Base-by-base conservation (phyloP, 2,329 filamentous ascomycete genomes). In the Ophiostoma sp. region DNA sequence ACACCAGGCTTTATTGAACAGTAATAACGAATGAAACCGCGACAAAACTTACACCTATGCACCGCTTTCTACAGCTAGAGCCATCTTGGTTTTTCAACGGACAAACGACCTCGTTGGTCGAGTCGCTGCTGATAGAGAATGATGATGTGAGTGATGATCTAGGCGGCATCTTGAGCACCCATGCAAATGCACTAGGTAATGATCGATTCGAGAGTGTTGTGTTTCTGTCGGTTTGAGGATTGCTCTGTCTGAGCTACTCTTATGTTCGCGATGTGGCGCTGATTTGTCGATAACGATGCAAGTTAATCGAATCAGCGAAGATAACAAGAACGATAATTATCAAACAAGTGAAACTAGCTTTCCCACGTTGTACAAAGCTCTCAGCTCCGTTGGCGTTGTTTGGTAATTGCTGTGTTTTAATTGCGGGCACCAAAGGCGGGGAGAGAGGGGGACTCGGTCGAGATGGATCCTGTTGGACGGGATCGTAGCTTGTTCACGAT, bases 41-140 rank as follows among this genome's bases (percentile, higher is more conserved):
- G 45, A 58, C 55, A 44, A 42, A 47, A 95, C 93, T 92, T 85
- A 98, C 95, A 80, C 95, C 95, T 77, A 96, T 89, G 82, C 95
- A 99, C 83, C 94, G 87, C 84, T 99, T 99, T 79, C 94, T 89
- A 83, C 95, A 99, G 81, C 89, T 92, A 74, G 93, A 97, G 78
- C 92, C 92, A 87, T 99, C 95, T 77, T 97, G 93, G 78, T 97
- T 97, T 77, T 88, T 89, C 79, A 99, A 83, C 74, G 95, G 95
- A 81, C 95, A 99, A 76, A 97, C 91, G 77, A 99, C 95, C 81
- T 98, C 94, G 79, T 96, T 96, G 79, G 91, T 94, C 79, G 90
- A 86, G 83, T 97, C 92, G 75, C 91, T 91, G 75, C 91, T 91
- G 75, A 96, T 91, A 73, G 92, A 93, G 79, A 97, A 97, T 73